Conservation (phyloP, 257 asterid genomes). For the Fraxinus cuspidata region DNA sequence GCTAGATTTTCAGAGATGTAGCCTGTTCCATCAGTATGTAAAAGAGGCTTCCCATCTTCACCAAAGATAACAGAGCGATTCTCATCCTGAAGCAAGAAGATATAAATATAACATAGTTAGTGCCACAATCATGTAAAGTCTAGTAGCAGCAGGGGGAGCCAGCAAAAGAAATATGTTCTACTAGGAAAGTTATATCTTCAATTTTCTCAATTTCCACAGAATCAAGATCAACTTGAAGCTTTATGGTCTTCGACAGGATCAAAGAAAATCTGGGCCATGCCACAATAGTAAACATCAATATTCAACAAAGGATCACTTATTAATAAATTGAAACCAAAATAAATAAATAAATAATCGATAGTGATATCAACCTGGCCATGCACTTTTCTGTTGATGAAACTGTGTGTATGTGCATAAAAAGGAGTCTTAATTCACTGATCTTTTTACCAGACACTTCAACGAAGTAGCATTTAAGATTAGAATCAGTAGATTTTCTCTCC, state of each 20-base stretch:
- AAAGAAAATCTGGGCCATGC: slow-evolving; percentile 64
- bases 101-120: slow-evolving; percentile 6
- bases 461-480: slow-evolving; percentile 57
- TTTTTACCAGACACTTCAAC: slow-evolving; percentile 42
- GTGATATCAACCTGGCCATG: slow-evolving; percentile 67
- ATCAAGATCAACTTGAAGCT: slow-evolving; percentile 54
- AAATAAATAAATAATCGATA: slow-evolving; percentile 10
- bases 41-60: slow-evolving; percentile 59
- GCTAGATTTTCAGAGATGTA: slow-evolving; percentile 81
- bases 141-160: slow-evolving; percentile 4
- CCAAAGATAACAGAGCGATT: slow-evolving; percentile 38
- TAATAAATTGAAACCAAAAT: background rate
- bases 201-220: slow-evolving; percentile 46
- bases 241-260: slow-evolving; percentile 69
- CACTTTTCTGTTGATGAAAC: slow-evolving; percentile 66
- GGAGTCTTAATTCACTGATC: slow-evolving; percentile 55
- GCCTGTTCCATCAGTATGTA: slow-evolving; percentile 94
- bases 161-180: slow-evolving; percentile 30
- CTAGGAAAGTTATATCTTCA: slow-evolving; percentile 63
- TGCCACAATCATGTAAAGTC: slow-evolving; percentile 2
- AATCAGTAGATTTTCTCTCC: slow-evolving; percentile 27
- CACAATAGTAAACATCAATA: slow-evolving; percentile 15
- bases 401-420: slow-evolving; percentile 79
- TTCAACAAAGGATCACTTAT: background rate
- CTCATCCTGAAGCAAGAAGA: slow-evolving; percentile 47